Conservation (phyloP, 768 basidiomycete genomes). For the Tulasnella sp. region DNA sequence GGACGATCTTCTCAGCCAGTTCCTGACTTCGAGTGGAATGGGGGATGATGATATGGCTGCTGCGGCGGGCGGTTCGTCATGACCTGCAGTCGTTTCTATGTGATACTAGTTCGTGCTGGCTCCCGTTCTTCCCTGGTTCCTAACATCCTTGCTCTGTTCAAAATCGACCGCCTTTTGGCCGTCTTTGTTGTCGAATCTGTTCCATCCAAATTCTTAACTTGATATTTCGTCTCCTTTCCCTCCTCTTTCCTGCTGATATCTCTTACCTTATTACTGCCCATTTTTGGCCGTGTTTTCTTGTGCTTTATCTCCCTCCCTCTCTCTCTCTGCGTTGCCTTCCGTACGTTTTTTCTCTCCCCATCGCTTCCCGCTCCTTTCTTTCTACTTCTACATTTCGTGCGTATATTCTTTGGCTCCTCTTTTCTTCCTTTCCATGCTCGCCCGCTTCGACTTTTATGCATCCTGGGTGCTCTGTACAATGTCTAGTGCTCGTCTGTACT, state of each 20-base stretch:
- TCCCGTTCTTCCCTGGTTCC: neutral
- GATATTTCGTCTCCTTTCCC: neutral
- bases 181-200: neutral
- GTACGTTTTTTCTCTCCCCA: neutral
- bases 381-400: neutral
- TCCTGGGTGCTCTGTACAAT: constrained; percentile 1
- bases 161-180: neutral
- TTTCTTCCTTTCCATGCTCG: neutral
- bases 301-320: neutral
- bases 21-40: neutral
- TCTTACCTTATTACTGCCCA: neutral
- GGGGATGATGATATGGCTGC: neutral
- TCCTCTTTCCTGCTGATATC: neutral
- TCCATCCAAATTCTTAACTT: neutral
- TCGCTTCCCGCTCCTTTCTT: neutral
- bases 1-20: neutral
- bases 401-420: neutral
- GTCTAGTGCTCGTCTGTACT: neutral
- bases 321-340: neutral
- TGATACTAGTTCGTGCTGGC: neutral
- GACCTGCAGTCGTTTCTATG: neutral
- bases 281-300: neutral
- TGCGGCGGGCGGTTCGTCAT: neutral
- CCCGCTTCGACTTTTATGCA: neutral
- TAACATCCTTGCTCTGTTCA: neutral